Evolutionary conservation across 139 green algal species (phyloP).

Genomic region (Micractinium sp.): DNA sequence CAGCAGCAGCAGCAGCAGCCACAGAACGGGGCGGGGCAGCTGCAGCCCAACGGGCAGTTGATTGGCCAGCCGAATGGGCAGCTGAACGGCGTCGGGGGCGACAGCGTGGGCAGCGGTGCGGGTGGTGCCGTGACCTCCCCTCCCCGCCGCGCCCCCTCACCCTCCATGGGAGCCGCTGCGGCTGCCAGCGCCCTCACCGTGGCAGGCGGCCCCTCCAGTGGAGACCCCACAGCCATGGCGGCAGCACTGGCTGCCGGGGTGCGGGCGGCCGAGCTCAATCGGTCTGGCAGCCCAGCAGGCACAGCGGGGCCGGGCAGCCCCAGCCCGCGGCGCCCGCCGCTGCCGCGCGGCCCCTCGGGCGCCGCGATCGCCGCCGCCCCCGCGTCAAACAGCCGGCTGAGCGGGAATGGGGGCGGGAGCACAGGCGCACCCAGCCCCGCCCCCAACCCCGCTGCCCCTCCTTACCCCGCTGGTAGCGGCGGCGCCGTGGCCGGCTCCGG

Average conservation of each 20-base stretch:
- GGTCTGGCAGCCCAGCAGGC: not conserved
- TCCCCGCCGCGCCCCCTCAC: not conserved
- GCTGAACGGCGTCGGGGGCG: too few relatives aligned
- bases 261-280: conserved; percentile 4
- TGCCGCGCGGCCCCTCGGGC: not conserved
- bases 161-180: not conserved
- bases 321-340: not conserved
- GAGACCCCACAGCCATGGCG: not conserved
- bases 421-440: not conserved
- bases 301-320: not conserved
- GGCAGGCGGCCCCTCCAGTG: not conserved
- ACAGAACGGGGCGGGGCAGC: not conserved
- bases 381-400: not conserved
- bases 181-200: not conserved
- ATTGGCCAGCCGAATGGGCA: too few relatives aligned
- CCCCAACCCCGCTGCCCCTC: not conserved
- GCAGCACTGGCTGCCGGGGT: not conserved
- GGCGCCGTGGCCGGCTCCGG: too few relatives aligned
- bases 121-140: too few relatives aligned
- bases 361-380: too few relatives aligned
- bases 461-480: not conserved
- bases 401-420: too few relatives aligned
- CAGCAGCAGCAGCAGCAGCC: not conserved
- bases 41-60: not conserved
- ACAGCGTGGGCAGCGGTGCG: too few relatives aligned